These are phyloP conservation scores for Massariosphaeria phaeospora DNA, from an alignment of 495 filamentous ascomycete species.

Conservation along the genomic window DNA sequence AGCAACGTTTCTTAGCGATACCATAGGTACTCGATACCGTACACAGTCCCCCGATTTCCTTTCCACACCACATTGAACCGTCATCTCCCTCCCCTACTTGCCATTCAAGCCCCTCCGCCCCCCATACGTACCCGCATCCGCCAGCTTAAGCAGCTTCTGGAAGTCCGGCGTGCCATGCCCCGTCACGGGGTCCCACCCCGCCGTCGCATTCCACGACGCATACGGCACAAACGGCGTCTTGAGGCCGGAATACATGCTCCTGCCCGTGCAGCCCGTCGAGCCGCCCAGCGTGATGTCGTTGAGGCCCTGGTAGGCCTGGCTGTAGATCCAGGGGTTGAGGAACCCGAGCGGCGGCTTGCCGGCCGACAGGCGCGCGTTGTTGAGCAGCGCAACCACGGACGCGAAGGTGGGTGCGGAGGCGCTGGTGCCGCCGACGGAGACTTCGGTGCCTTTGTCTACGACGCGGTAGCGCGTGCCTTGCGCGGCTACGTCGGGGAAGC, in stretches of 20 bases:
- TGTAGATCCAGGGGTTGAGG: constrained; percentile 72
- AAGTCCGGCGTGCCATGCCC: constrained; percentile 54
- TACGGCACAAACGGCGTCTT: constrained; percentile 34
- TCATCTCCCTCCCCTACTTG: neutral
- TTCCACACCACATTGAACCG: neutral
- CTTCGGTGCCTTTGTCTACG: constrained; percentile 50
- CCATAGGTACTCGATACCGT: too few relatives aligned
- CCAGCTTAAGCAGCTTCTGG: constrained; percentile 35
- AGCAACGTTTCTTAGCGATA: too few relatives aligned
- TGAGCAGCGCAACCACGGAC: constrained; percentile 61
- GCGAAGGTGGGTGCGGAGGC: constrained; percentile 61
- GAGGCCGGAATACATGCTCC: constrained; percentile 44
- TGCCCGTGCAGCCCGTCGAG: constrained; percentile 56
- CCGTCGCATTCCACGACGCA: constrained; percentile 45
- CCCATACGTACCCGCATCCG: constrained; percentile 16
- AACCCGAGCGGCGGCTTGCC: constrained; percentile 60
- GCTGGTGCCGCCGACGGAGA: constrained; percentile 58
- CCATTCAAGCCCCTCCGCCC: constrained; percentile 11
- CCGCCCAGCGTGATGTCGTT: constrained; percentile 61
- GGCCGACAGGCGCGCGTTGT: constrained; percentile 57
- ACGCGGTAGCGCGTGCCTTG: constrained; percentile 54
- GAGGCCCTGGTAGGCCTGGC: constrained; percentile 47
- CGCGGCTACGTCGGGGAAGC: constrained; percentile 68
- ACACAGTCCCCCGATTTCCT: neutral
- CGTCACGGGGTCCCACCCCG: constrained; percentile 60